A percentile compares a stretch with the other conserved stretches of the same genome.
phyloP scores from a whole-genome alignment of 2,329 filamentous ascomycete genomes.

The Uncinocarpus reesii region DNA sequence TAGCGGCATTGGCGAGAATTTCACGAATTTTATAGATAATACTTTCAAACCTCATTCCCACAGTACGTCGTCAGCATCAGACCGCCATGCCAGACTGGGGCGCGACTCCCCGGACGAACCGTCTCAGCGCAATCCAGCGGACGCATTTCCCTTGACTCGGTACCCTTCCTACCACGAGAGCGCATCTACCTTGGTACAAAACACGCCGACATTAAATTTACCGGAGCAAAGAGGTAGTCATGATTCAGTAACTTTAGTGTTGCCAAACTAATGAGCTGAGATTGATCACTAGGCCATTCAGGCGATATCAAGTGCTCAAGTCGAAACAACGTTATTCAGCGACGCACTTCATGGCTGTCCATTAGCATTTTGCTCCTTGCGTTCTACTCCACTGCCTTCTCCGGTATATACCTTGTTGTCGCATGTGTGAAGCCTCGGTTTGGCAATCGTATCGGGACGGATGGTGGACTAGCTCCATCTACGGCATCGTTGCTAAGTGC shows the following conservation, averaged over 20 bases:
- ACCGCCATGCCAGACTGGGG: not conserved
- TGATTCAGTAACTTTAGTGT: not conserved
- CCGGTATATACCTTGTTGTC: conserved; percentile 51
- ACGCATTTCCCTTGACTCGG: not conserved
- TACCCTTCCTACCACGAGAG: not conserved
- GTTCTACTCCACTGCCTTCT: conserved; percentile 31
- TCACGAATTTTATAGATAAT: not conserved
- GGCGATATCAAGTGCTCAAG: conserved; percentile 24
- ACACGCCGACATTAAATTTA: not conserved
- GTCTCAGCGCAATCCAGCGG: not conserved
- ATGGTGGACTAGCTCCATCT: conserved; percentile 46
- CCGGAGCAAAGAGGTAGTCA: conserved; percentile 1
- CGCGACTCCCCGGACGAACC: not conserved
- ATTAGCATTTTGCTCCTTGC: conserved; percentile 30
- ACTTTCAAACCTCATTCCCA: not conserved
- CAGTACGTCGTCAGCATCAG: not conserved
- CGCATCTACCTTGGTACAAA: not conserved
- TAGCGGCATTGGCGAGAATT: not conserved
- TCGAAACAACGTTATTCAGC: conserved; percentile 23
- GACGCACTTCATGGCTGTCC: conserved; percentile 29
- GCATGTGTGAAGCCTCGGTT: conserved; percentile 55
- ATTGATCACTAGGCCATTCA: not conserved
- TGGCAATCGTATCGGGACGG: conserved; percentile 46
- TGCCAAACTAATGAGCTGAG: not conserved
- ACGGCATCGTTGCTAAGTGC: conserved; percentile 60